Base-by-base conservation (phyloP, 2,329 filamentous ascomycete species). In the Lecanosticta acicola region DNA sequence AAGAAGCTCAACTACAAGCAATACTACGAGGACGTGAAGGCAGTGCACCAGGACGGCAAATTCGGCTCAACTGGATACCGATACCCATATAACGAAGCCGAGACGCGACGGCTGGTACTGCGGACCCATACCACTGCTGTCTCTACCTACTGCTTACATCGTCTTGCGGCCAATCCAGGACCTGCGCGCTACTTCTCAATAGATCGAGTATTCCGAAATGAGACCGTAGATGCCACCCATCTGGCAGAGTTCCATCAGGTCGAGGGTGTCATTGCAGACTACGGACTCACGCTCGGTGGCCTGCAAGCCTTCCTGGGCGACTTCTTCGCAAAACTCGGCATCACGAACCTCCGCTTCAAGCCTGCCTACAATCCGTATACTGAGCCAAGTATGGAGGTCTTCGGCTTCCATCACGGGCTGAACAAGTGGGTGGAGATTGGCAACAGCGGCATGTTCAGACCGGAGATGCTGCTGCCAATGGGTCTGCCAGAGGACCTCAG, bases 191-290 rank as follows among this genome's bases (percentile, higher is more conserved):
- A 95, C 75, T 98, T 98, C 76, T 95, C 88, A 51, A 98, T 98
- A 66, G 93, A 98, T 70, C 83, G 93, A 44, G 93, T 98, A 50
- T 98, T 98, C 83, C 82, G 88, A 57, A 98, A 98, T 69, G 93
- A 98, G 71, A 88, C 88, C 2, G 90, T 98, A 48, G 93, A 98
- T 63, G 90, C 90, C 11, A 98, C 93, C 7, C 93, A 98, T 75
- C 71, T 98, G 62, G 90, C 89, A 32, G 93, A 98, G 69, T 98
- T 98, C 77, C 93, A 98, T 72, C 93, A 98, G 67, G 87, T 97
- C 26, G 93, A 98, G 71, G 93, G 93, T 69, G 91, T 98, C 41
- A 97, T 98, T 70, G 93, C 93, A 19, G 93, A 98, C 70, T 97
- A 94, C 67, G 85, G 85, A 29, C 76, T 98, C 52, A 94, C 91